Evolutionary conservation across 495 filamentous ascomycete species (phyloP), one percentile per base, ranked within the genome.

Genomic region (Lophiotrema nucula): DNA sequence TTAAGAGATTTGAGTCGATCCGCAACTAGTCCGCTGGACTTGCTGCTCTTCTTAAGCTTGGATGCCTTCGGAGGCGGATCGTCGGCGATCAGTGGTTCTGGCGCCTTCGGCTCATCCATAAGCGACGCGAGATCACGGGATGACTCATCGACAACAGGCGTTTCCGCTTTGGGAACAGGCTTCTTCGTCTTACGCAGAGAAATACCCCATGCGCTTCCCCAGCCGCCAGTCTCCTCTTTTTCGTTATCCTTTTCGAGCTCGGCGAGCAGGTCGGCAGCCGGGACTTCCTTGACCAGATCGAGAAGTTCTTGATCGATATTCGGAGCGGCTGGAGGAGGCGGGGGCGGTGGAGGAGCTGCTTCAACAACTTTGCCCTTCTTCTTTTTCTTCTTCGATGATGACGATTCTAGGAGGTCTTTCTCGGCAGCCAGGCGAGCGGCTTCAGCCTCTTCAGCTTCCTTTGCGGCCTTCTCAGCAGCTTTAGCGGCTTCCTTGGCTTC

Each of bases 1-100:
- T 80, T 75, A 33, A 82, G 68, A 22, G 70, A 71, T 60, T 75
- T 77, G 62, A 81, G 74, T 47, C 73, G 73, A 46, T 80, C 77
- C 18, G 73, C 72, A 18, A 81, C 70, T 8, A 77, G 78, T 15
- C 54, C 54, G 43, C 41, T 19, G 22, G 46, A 37, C 47, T 58
- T 63, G 13, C 73, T 68, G 53, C 75, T 75, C 27, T 59, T 69
- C 68, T 78, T 80, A 26, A 62, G 51, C 39, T 70, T 60, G 53
- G 68, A 55, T 66, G 71, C 42, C 69, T 78, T 80, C 51, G 72
- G 57, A 27, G 50, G 57, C 22, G 62, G 62, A 13, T 53, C 61
- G 43, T 64, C 61, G 55, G 38, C 47, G 4, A 56, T 19, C 12
- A 56, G 49, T n/a, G 46, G 27, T 58, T 63, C 60, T 57, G 47